Percentiles rank a stretch among this genome's conserved stretches.
Evolutionary conservation across 805 yeast genomes (phyloP).

Genomic region (Saturnispora galanensis): DNA sequence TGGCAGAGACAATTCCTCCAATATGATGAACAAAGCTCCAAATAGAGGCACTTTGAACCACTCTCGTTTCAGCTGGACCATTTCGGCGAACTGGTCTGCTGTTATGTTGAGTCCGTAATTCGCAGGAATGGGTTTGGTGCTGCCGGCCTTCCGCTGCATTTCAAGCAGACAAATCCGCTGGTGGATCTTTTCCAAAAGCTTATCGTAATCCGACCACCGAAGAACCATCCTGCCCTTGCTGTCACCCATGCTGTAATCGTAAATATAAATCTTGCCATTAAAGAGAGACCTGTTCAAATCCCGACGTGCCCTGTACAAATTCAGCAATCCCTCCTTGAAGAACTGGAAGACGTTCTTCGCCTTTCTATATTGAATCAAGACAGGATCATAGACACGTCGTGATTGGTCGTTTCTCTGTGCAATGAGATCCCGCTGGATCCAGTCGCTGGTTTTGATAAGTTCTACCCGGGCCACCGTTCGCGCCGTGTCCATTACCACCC

Average conservation of each 20-base stretch:
- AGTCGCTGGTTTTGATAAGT: conserved; percentile 11
- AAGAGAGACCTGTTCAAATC: conserved; percentile 21
- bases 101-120: conserved; percentile 15
- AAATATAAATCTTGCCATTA: conserved; percentile 20
- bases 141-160: conserved; percentile 14
- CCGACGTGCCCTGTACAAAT: conserved; percentile 40
- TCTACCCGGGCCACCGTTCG: conserved; percentile 17
- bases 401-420: conserved; percentile 7
- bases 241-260: conserved; percentile 21
- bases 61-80: conserved; percentile 43
- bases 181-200: conserved; percentile 19
- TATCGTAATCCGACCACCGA: conserved; percentile 9
- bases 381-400: conserved; percentile 2
- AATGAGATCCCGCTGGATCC: conserved; percentile 5
- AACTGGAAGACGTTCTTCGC: conserved; percentile 30
- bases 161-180: conserved; percentile 18
- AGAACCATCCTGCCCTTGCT: conserved; percentile 16
- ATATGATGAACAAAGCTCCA: conserved; percentile 41
- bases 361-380: conserved; percentile 14
- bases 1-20: conserved; percentile 48
- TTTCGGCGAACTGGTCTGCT: conserved; percentile 39
- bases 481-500: conserved; percentile 1
- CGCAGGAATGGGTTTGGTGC: conserved; percentile 4
- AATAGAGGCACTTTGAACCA: conserved; percentile 48
- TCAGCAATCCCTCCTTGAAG: conserved; percentile 48